phyloP scores from a whole-genome alignment of 805 yeast species.

The Teunomyces cretensis region DNA sequence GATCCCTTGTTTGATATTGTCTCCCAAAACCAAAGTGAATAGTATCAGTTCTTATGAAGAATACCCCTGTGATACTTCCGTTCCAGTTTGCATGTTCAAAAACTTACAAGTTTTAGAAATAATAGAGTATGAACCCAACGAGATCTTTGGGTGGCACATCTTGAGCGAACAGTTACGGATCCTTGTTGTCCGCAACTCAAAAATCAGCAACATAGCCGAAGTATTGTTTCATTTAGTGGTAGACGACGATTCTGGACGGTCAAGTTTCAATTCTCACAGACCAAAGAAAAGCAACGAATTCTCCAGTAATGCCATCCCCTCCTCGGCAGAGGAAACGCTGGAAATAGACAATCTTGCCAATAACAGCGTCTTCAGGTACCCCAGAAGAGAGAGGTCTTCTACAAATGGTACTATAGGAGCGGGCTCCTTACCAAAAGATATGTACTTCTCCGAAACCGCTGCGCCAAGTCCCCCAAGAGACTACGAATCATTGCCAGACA shows the following conservation, averaged over 20 bases:
- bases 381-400: slow-evolving; percentile 23
- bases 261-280: slow-evolving; percentile 28
- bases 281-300: slow-evolving; percentile 14
- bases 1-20: slow-evolving; percentile 59
- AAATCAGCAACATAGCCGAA: slow-evolving; percentile 52
- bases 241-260: slow-evolving; percentile 49
- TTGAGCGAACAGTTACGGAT: slow-evolving; percentile 55
- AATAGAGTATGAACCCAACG: slow-evolving; percentile 60
- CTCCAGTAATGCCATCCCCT: neutral
- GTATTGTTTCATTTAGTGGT: slow-evolving; percentile 51
- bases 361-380: slow-evolving; percentile 25
- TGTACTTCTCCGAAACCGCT: slow-evolving; percentile 8
- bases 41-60: slow-evolving; percentile 64
- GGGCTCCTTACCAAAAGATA: slow-evolving; percentile 26
- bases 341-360: slow-evolving; percentile 1
- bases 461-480: slow-evolving; percentile 10
- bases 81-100: slow-evolving; percentile 61
- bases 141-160: slow-evolving; percentile 63
- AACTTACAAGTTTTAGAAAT: slow-evolving; percentile 62
- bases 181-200: slow-evolving; percentile 52
- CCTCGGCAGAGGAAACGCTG: slow-evolving; percentile 12
- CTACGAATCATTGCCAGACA: slow-evolving; percentile 28
- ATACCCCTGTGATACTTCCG: slow-evolving; percentile 69
- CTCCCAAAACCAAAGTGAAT: slow-evolving; percentile 58
- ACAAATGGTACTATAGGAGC: slow-evolving; percentile 22